Percentiles rank a stretch among this genome's conserved stretches.
phyloP scores from a whole-genome alignment of 2,329 filamentous ascomycete species.

The Aspergillus piperis region DNA sequence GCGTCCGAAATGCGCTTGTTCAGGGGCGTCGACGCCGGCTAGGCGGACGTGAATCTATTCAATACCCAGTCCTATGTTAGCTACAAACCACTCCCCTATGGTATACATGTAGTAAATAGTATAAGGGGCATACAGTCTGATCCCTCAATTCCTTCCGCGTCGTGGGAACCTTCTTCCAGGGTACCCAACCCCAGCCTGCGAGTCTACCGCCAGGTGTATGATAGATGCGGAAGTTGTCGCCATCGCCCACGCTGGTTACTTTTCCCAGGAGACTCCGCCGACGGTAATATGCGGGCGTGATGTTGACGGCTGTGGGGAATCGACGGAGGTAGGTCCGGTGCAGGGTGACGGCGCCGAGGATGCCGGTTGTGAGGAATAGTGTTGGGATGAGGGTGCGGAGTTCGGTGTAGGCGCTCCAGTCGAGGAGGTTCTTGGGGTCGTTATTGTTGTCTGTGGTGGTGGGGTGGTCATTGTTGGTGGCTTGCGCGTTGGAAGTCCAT shows the following conservation, averaged over 20 bases:
- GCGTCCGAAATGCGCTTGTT: conserved; percentile 87
- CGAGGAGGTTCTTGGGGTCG: conserved; percentile 44
- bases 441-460: conserved; percentile 35
- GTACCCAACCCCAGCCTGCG: conserved; percentile 90
- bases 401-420: conserved; percentile 43
- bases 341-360: conserved; percentile 38
- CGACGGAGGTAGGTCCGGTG: conserved; percentile 69
- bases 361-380: conserved; percentile 40
- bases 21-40: conserved; percentile 90
- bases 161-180: conserved; percentile 67
- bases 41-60: conserved; percentile 76
- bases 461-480: conserved; percentile 39
- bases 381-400: conserved; percentile 40
- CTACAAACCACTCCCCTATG: too few relatives aligned
- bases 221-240: conserved; percentile 90
- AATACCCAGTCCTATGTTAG: too few relatives aligned
- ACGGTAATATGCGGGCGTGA: conserved; percentile 74
- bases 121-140: conserved; percentile 63
- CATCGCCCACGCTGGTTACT: conserved; percentile 94
- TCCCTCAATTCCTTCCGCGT: conserved; percentile 69
- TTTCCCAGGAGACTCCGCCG: conserved; percentile 75
- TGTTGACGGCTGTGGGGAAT: conserved; percentile 74
- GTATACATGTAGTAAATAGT: too few relatives aligned
- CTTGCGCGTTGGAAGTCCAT: conserved; percentile 44
- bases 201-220: conserved; percentile 90